Evolutionary conservation across 805 yeast species (phyloP).

Genomic region (Lachancea kluyveri): DNA sequence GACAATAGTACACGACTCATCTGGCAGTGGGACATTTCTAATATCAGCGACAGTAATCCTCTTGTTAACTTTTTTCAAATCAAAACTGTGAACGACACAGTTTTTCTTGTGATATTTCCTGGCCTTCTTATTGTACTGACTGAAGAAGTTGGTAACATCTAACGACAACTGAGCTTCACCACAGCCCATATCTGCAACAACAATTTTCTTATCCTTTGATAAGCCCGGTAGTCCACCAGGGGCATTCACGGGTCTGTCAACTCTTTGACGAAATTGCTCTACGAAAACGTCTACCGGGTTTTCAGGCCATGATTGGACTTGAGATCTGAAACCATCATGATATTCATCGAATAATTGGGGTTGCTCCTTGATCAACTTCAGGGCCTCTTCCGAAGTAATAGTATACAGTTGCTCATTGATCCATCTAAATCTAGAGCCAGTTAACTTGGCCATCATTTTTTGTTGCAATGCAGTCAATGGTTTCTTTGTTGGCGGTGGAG

Average conservation of each 20-base stretch:
- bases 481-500: constrained; percentile 20
- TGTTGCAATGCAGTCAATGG: constrained; percentile 83
- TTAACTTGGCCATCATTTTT: constrained; percentile 89
- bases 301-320: constrained; percentile 97
- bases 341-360: constrained; percentile 91
- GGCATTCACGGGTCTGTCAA: constrained; percentile 70
- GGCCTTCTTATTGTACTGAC: constrained; percentile 25
- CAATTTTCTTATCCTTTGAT: constrained; percentile 44
- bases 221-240: constrained; percentile 94
- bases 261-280: constrained; percentile 54
- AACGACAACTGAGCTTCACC: constrained; percentile 90
- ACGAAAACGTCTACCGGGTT: constrained; percentile 94
- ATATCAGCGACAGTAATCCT: constrained; percentile 96
- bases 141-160: constrained; percentile 50
- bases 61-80: constrained; percentile 80
- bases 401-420: constrained; percentile 97
- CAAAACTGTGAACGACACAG: constrained; percentile 79
- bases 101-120: constrained; percentile 39
- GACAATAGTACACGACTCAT: constrained; percentile 78
- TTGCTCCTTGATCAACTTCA: constrained; percentile 64
- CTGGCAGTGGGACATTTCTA: constrained; percentile 76
- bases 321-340: constrained; percentile 91
- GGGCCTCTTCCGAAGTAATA: constrained; percentile 69
- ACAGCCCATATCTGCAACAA: constrained; percentile 98
- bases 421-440: constrained; percentile 97